Conservation (phyloP, 331 rosid genomes). For the Pyrus hybrid region DNA sequence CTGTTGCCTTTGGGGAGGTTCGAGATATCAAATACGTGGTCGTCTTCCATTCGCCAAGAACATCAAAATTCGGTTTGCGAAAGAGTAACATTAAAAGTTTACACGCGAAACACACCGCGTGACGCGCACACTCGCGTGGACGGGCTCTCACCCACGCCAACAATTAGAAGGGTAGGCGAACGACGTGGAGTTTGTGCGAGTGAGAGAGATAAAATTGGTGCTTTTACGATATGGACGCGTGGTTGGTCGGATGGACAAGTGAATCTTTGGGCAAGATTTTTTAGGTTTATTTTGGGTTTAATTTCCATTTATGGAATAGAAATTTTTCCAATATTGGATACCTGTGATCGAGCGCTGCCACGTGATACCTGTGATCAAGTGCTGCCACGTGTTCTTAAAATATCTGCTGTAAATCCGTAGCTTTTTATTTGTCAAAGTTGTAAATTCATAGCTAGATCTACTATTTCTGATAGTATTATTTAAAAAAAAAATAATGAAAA, state of each 20-base stretch:
- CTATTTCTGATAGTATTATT: no score
- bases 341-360: no score
- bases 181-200: background rate
- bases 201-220: background rate
- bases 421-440: no score
- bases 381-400: background rate
- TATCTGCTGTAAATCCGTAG: no score
- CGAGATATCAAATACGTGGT: conserved; percentile 42
- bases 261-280: conserved; percentile 33
- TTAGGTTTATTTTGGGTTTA: no score
- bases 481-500: no score
- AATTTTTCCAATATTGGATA: background rate
- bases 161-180: rapidly evolving
- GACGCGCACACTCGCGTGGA: background rate
- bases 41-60: conserved; percentile 9
- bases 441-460: background rate
- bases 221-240: conserved; percentile 34
- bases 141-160: rapidly evolving
- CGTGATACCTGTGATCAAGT: no score
- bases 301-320: background rate
- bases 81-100: rapidly evolving
- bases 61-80: background rate
- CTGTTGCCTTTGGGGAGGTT: conserved; percentile 14
- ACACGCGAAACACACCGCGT: background rate
- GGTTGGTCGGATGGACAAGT: conserved; percentile 17